Evolutionary conservation across 305 asterid species (phyloP), one percentile per base, ranked within the genome.

Genomic region (Coffea humblotiana): DNA sequence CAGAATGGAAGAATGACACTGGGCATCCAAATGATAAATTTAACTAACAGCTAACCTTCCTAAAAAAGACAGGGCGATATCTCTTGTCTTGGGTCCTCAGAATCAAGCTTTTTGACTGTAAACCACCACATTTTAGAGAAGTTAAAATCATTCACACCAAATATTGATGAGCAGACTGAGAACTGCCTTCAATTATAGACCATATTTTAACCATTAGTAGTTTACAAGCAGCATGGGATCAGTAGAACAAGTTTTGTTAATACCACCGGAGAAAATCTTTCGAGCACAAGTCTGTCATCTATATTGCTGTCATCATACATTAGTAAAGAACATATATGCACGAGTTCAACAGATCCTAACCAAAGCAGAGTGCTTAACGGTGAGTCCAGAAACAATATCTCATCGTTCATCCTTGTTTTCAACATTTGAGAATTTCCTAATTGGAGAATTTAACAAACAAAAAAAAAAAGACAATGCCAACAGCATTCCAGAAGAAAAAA

Each of bases 61-160:
- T 83, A 90, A 94, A 94, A 79, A 94, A 94, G 66, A 91, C 90
- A 11, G 98, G 98, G n/a, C 95, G 96, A 78, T 93, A 94, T 87
- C 92, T 88, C 89, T 87, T 91, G 79, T 90, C 83, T 80, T 88
- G 87, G 84, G 91, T 93, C 88, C 92, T 87, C 86, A 94, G 82
- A 68, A 88, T 73, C 90, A 94, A 89, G 94, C 97, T 90, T 80
- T 86, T 89, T 8, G 97, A 92, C 98, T 94, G 93, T 85, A 89
- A 49, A n/a, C 40, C 64, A 68, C 21, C 72, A 29, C 16, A 77
- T 6, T 29, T 40, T 21, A 43, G 61, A 37, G 7, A 78, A 29
- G 75, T 8, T 25, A 54, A 67, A 45, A 67, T 49, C 54, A 27
- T n/a, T 65, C 37, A 40, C 47, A 49, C 48, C 73, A 77, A 19